A percentile compares a stretch with the other conserved stretches of the same genome.
Conservation (phyloP, 2,329 filamentous ascomycete genomes). For the Zalaria sp. region DNA sequence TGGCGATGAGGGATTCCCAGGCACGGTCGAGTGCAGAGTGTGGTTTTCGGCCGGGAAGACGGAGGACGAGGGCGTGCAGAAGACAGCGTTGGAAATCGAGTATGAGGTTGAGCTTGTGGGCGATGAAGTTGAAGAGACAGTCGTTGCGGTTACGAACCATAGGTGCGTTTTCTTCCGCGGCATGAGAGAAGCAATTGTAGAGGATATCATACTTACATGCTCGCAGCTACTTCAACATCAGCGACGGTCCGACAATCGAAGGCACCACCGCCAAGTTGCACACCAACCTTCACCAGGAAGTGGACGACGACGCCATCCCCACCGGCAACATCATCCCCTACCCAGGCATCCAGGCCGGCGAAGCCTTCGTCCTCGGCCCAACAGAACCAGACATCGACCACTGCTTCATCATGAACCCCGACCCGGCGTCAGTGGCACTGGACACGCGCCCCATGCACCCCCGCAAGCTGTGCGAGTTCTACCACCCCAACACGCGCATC, state of each 20-base stretch:
- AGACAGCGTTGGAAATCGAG: slow-evolving; percentile 67
- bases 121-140: slow-evolving; percentile 70
- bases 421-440: slow-evolving; percentile 37
- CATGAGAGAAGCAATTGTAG: not conserved
- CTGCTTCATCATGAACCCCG: slow-evolving; percentile 67
- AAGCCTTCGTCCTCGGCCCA: slow-evolving; percentile 58
- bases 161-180: slow-evolving; percentile 35
- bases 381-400: slow-evolving; percentile 69
- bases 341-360: slow-evolving; percentile 48
- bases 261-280: slow-evolving; percentile 46
- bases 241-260: slow-evolving; percentile 42
- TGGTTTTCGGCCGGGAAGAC: slow-evolving; percentile 67
- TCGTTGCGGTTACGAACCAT: slow-evolving; percentile 90
- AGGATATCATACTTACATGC: not conserved
- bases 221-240: slow-evolving; percentile 54
- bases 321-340: slow-evolving; percentile 51
- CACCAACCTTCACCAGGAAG: slow-evolving; percentile 54
- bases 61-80: slow-evolving; percentile 43
- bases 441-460: slow-evolving; percentile 45
- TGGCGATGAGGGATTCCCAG: slow-evolving; percentile 82
- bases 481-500: slow-evolving; percentile 59
- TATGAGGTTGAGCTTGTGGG: slow-evolving; percentile 72
- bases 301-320: slow-evolving; percentile 63
- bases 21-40: slow-evolving; percentile 63
- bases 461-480: slow-evolving; percentile 53